phyloP scores from a whole-genome alignment of 306 rosid genomes.

The Mimosa pudica region DNA sequence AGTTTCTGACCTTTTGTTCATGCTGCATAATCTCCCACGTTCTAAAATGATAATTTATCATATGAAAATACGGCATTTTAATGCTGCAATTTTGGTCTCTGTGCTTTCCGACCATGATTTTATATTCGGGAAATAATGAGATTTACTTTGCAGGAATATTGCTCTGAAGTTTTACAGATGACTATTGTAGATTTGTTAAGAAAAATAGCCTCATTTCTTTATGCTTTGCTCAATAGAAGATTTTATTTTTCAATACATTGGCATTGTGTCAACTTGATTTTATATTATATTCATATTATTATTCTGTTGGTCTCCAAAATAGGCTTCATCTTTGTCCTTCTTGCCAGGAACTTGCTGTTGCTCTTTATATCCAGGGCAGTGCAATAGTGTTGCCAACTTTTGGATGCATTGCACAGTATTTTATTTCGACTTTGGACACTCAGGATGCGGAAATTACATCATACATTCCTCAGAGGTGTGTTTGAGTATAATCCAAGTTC shows the following conservation, averaged over 20 bases:
- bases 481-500: too few species aligned
- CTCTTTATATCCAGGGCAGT: slow-evolving; percentile 35
- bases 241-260: background rate
- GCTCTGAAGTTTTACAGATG: slow-evolving; percentile 63
- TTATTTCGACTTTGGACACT: too few species aligned
- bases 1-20: too few species aligned
- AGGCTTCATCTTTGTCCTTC: slow-evolving; percentile 11
- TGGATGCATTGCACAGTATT: too few species aligned
- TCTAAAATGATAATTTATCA: background rate
- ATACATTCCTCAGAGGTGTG: too few species aligned
- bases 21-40: too few species aligned
- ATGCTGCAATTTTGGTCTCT: background rate
- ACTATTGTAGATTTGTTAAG: slow-evolving; percentile 48
- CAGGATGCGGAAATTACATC: too few species aligned
- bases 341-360: slow-evolving; percentile 62
- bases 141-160: slow-evolving; percentile 56
- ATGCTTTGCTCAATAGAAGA: too few species aligned
- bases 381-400: too few species aligned
- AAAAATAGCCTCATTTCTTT: background rate
- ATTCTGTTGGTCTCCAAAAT: slow-evolving; percentile 11
- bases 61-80: background rate
- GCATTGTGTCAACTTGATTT: background rate
- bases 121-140: slow-evolving; percentile 25
- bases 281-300: background rate
- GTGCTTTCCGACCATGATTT: slow-evolving; percentile 34